A percentile compares a stretch with the other conserved stretches of the same genome.
These are phyloP conservation scores for Fusarium sp. DNA, from an alignment of 2,329 filamentous ascomycete species.

Conservation along the genomic window DNA sequence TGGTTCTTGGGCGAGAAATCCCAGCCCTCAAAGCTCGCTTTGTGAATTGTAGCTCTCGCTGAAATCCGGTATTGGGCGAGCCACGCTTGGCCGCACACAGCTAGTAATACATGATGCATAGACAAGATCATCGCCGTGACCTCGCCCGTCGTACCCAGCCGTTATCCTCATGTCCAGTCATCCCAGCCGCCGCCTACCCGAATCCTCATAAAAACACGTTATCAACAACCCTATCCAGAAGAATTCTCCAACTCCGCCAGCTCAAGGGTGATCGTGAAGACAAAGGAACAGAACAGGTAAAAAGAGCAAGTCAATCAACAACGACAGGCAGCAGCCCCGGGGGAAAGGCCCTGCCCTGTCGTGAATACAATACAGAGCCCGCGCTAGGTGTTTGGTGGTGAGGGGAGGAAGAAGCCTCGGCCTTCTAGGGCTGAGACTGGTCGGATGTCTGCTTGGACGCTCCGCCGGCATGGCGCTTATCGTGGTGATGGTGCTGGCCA, in stretches of 20 bases:
- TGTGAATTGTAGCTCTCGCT: constrained; percentile 37
- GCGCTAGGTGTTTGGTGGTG: constrained; percentile 6
- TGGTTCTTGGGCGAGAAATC: constrained; percentile 24
- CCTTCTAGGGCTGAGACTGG: constrained; percentile 38
- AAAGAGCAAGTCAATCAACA: constrained; percentile 26
- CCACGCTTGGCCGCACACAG: constrained; percentile 26
- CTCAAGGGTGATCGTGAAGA: constrained; percentile 28
- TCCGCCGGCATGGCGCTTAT: constrained; percentile 52
- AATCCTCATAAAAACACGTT: constrained; percentile 38
- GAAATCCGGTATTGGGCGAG: constrained; percentile 32
- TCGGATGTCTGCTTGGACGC: constrained; percentile 50
- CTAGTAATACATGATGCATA: constrained; percentile 38
- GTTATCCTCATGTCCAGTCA: constrained; percentile 17
- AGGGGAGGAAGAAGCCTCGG: not conserved
- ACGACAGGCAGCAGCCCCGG: constrained; percentile 23
- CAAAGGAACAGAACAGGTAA: constrained; percentile 26
- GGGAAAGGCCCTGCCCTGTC: constrained; percentile 15
- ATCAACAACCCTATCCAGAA: constrained; percentile 28
- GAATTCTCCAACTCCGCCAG: constrained; percentile 32
- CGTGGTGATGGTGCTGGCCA: constrained; percentile 57
- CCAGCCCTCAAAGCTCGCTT: constrained; percentile 31
- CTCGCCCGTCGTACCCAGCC: constrained; percentile 13
- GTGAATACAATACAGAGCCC: constrained; percentile 43
- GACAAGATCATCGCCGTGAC: constrained; percentile 9
- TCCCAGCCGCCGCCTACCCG: constrained; percentile 15